Evolutionary conservation across 768 basidiomycete species (phyloP), one percentile per base, ranked within the genome.

Genomic region (Phanerochaete sordida): DNA sequence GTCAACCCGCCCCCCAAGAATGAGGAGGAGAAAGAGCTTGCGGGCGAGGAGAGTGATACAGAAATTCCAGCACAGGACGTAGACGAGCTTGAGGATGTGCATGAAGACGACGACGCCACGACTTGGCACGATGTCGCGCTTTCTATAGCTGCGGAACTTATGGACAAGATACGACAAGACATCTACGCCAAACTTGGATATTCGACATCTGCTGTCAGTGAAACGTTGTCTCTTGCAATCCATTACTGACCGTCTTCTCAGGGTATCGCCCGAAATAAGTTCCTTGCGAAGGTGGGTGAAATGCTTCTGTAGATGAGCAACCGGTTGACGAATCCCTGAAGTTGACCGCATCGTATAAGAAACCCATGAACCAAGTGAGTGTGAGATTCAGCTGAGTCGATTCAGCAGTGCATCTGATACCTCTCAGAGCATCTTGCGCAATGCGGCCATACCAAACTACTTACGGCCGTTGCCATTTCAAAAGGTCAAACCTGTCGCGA

Each of bases 91-190:
- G 51, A 58, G n/a, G 56, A 44, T 19, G 55, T 55, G 0, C 39
- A 56, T 1, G 66, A 63, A 9, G 76, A 77, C 27, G 77, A 79
- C 28, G 57, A 62, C 37, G 50, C 67, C 1, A 71, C 71, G 2
- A 91, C 90, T 12, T 98, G 97, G 97, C 91, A 94, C 62, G 96
- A 98, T 72, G 83, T 97, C 45, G 93, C 93, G 0, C 73, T 99
- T 27, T 89, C 89, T 3, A 86, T 98, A 49, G 95, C 87, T 1
- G 93, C 94, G 2, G 92, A 92, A 68, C 69, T 95, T 28, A 95
- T 97, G 87, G 73, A 76, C n/a, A 84, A 81, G 58, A 82, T 90
- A 47, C 79, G 95, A 63, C 76, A 77, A 55, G 84, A 87, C 54
- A 85, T 98, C 9, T 78, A 79, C 54, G 73, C 76, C 26, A 80